phyloP scores from a whole-genome alignment of 208 protist species.

The Trichomonas tenax region DNA sequence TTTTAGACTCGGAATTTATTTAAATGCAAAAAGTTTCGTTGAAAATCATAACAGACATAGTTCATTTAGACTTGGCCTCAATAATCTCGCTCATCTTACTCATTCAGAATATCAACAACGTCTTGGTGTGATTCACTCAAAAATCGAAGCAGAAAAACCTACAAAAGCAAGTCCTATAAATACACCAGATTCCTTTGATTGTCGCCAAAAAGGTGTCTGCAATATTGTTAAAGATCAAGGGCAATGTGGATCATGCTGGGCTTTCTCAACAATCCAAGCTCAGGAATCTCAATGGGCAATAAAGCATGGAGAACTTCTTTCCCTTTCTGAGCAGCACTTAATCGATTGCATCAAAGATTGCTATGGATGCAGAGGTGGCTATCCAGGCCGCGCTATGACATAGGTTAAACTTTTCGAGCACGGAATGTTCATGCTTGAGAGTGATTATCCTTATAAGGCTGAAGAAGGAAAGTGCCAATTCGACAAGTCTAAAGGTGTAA shows the following conservation, averaged over 20 bases:
- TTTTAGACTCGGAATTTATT: background rate
- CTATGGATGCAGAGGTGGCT: conserved; percentile 20
- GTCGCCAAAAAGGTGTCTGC: conserved; percentile 42
- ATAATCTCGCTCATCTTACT: background rate
- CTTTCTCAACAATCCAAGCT: conserved; percentile 23
- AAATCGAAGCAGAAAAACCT: background rate
- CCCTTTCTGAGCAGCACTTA: conserved; percentile 24
- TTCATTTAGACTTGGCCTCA: background rate
- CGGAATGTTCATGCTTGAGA: background rate
- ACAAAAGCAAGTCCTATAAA: background rate
- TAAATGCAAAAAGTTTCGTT: background rate
- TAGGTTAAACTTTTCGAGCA: conserved; percentile 1
- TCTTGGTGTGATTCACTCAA: background rate
- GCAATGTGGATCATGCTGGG: conserved; percentile 52
- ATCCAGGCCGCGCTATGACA: background rate
- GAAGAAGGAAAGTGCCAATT: background rate
- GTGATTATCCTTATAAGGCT: conserved; percentile 6
- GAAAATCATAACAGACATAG: background rate
- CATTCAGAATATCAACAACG: background rate
- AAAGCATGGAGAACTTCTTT: background rate
- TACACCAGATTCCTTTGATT: conserved; percentile 41
- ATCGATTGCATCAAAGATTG: conserved; percentile 23
- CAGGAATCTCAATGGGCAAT: background rate
- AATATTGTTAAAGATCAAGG: conserved; percentile 48
- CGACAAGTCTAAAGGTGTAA: background rate